These are phyloP conservation scores for Solanum appendiculatum DNA, from an alignment of 257 asterid species.

Conservation along the genomic window DNA sequence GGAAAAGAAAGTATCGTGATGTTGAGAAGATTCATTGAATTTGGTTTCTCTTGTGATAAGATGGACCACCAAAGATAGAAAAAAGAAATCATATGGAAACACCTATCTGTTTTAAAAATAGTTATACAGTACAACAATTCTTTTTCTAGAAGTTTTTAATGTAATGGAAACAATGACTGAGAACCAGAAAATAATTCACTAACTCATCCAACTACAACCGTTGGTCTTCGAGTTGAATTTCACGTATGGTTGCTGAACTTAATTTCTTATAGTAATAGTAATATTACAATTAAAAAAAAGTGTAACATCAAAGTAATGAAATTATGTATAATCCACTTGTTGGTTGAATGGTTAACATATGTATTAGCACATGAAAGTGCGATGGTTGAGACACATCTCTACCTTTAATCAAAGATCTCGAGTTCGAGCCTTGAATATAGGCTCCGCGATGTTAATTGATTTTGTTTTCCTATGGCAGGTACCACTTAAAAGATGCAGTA, in stretches of 20 bases:
- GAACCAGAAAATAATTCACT: background rate
- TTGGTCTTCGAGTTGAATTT: background rate
- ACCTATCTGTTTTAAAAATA: background rate
- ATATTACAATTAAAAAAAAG: background rate
- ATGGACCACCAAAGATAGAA: background rate
- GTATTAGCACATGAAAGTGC: too few relatives aligned
- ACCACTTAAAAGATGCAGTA: slow-evolving; percentile 73
- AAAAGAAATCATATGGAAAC: background rate
- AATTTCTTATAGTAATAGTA: too few relatives aligned
- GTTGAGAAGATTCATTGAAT: background rate
- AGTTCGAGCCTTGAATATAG: background rate
- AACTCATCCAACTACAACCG: background rate
- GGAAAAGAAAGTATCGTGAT: background rate
- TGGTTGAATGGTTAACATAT: too few relatives aligned
- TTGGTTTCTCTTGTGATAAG: background rate
- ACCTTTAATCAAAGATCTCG: too few relatives aligned
- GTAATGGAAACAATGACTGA: background rate
- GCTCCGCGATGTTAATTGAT: background rate
- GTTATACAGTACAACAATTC: too few relatives aligned
- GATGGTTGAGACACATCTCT: too few relatives aligned
- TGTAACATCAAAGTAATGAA: too few relatives aligned
- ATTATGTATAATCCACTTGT: too few relatives aligned
- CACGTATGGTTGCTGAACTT: background rate
- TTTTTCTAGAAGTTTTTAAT: background rate
- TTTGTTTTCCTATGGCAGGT: slow-evolving; percentile 26